These are phyloP conservation scores for Podospora pseudopauciseta DNA, from an alignment of 495 filamentous ascomycete species.

Conservation along the genomic window DNA sequence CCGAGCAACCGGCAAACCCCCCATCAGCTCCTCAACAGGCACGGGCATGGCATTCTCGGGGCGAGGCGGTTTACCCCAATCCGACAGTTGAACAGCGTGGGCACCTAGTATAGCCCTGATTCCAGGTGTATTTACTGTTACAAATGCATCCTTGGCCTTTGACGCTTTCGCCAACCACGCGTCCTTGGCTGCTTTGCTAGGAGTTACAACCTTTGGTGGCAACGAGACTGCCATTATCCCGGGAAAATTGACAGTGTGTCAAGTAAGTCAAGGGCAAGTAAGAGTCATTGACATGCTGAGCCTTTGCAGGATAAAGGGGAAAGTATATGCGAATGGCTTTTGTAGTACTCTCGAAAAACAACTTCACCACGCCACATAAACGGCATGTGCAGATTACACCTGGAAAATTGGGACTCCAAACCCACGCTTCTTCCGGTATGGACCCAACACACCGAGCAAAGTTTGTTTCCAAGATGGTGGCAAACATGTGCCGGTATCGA, in stretches of 20 bases:
- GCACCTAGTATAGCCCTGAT: not conserved
- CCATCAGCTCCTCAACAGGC: not conserved
- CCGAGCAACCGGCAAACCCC: not conserved
- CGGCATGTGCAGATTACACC: conserved; percentile 8
- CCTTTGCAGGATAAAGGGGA: not conserved
- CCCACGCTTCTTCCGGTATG: not conserved
- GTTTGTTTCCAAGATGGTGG: conserved; percentile 16
- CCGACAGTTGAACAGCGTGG: not conserved
- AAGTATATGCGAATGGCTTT: not conserved
- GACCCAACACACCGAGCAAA: conserved; percentile 10
- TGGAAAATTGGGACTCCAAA: not conserved
- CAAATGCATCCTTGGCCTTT: not conserved
- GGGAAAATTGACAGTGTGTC: not conserved
- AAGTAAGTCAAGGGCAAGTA: not conserved
- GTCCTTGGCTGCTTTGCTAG: not conserved
- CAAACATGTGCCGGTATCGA: conserved; percentile 20
- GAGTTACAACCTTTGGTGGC: not conserved
- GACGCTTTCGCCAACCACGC: not conserved
- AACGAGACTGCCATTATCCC: not conserved
- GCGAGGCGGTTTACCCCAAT: not conserved
- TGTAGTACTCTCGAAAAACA: not conserved
- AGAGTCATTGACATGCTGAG: not conserved
- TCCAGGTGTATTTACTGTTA: not conserved
- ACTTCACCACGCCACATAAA: conserved; percentile 8
- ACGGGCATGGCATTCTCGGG: not conserved